Evolutionary conservation across 345 rosid species (phyloP).

Genomic region (Eucalyptus cladocalyx): DNA sequence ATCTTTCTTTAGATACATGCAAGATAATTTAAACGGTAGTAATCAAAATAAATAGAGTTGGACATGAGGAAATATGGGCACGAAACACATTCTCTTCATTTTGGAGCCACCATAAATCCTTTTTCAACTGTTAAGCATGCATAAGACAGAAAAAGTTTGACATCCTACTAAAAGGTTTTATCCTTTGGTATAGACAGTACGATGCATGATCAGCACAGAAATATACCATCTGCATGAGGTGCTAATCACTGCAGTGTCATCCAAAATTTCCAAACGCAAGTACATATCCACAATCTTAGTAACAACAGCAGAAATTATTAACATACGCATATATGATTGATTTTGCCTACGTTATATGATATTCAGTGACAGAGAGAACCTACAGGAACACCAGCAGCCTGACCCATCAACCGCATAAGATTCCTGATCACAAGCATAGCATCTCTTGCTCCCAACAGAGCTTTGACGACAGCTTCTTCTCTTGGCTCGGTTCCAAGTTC

Average conservation of each 20-base stretch:
- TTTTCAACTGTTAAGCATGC: neutral
- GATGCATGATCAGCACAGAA: neutral
- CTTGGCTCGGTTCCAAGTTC: conserved; percentile 45
- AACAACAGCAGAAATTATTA: neutral
- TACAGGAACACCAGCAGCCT: conserved; percentile 84
- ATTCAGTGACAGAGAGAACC: neutral
- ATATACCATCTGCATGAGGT: neutral
- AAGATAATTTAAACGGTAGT: neutral
- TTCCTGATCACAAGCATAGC: conserved; percentile 68
- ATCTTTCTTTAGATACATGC: neutral
- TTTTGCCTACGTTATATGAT: neutral
- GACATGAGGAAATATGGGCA: neutral
- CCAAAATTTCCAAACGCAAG: neutral
- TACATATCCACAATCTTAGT: neutral
- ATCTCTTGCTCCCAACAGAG: conserved; percentile 60
- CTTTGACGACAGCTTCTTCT: conserved; percentile 44
- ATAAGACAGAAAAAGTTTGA: neutral
- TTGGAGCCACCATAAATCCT: neutral
- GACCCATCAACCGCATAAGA: conserved; percentile 77
- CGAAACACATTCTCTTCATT: neutral
- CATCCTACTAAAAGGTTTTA: neutral
- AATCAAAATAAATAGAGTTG: neutral
- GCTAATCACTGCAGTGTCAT: neutral
- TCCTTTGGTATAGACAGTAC: neutral
- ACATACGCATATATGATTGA: neutral